Evolutionary conservation across 192 early-diverging fungal species (phyloP), one percentile per base, ranked within the genome.

Genomic region (Gigaspora rosea): DNA sequence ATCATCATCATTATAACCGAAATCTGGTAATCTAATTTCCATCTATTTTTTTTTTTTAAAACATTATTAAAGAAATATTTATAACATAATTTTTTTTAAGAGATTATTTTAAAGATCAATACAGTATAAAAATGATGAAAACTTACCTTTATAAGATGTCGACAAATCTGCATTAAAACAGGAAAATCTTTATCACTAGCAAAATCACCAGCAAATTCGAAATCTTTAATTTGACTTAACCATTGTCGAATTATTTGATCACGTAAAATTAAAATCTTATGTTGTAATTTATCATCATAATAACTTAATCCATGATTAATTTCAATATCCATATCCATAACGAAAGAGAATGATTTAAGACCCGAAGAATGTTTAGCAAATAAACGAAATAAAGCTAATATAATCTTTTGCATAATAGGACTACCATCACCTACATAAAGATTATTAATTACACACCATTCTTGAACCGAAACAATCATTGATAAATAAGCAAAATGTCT

Each of bases 1-100:
- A 33, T 33, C 61, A 32, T 63, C 61, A 15, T 63, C 61, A 5
- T 63, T 33, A 33, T 63, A 63, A 33, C 33, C 61, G 27, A 63
- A 63, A 35, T 63, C 61, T 27, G 61, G 61, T 33, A 63, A 63
- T 33, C 61, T 63, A 13, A 63, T 16, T 63, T 63, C 61, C 61
- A 63, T 63, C 61, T 63, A 61, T 32, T 58, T 2, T 27, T 27
- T 27, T 32, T 58, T 2, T 27, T 27, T 27, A 27, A 27, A 27
- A 27, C 27, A 27, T 27, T 27, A 27, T 0, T 0, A 27, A 27
- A 1, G 1, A 27, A 27, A 27, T 27, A 27, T 27, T 27, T 27
- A 27, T 27, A 27, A 27, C 22, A 58, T 58, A n/a, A 58, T 58
- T 58, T 58, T n/a, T 58, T 58, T 58, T 20, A n/a, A 16, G 27